These are phyloP conservation scores for Albophoma yamanashiensis DNA, from an alignment of 2,329 filamentous ascomycete genomes.

Conservation along the genomic window DNA sequence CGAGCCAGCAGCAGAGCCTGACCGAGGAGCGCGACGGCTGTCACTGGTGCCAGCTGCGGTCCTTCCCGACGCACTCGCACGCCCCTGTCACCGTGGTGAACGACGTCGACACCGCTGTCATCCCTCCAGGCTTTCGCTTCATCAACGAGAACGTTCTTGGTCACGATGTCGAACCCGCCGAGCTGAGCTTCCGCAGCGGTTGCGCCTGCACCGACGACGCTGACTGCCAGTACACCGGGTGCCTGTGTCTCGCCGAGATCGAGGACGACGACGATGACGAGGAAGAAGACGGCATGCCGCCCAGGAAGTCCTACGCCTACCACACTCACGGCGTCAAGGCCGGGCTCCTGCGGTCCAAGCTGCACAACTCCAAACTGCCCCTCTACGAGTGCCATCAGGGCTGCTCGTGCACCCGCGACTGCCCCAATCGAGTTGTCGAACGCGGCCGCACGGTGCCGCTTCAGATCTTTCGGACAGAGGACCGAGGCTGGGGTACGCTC, in stretches of 20 bases:
- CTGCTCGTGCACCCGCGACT: slow-evolving; percentile 53
- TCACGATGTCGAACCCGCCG: slow-evolving; percentile 47
- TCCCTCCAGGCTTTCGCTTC: slow-evolving; percentile 57
- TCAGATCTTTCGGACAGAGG: slow-evolving; percentile 63
- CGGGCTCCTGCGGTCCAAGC: slow-evolving; percentile 39
- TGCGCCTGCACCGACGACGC: slow-evolving; percentile 54
- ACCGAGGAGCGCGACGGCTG: slow-evolving; percentile 33
- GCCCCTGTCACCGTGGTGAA: slow-evolving; percentile 57
- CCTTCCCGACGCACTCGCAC: slow-evolving; percentile 35
- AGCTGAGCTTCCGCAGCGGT: slow-evolving; percentile 53
- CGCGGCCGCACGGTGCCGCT: slow-evolving; percentile 59
- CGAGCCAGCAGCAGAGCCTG: slow-evolving; percentile 14
- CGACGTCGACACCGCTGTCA: slow-evolving; percentile 40
- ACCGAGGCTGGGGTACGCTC: slow-evolving; percentile 62
- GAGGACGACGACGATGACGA: slow-evolving; percentile 40
- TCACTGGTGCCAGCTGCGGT: slow-evolving; percentile 51
- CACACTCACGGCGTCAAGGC: slow-evolving; percentile 40
- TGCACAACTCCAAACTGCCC: slow-evolving; percentile 43
- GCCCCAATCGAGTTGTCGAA: slow-evolving; percentile 69
- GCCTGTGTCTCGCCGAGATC: slow-evolving; percentile 58
- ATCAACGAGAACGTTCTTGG: slow-evolving; percentile 51
- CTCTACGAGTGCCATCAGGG: slow-evolving; percentile 74
- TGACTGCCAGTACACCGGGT: slow-evolving; percentile 57
- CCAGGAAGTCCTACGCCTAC: slow-evolving; percentile 48
- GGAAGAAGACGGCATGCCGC: slow-evolving; percentile 26